A percentile compares a stretch with the other conserved stretches of the same genome.
Conservation (phyloP, 371 early-diverging fungal genomes). For the Haplosporangium sp. region DNA sequence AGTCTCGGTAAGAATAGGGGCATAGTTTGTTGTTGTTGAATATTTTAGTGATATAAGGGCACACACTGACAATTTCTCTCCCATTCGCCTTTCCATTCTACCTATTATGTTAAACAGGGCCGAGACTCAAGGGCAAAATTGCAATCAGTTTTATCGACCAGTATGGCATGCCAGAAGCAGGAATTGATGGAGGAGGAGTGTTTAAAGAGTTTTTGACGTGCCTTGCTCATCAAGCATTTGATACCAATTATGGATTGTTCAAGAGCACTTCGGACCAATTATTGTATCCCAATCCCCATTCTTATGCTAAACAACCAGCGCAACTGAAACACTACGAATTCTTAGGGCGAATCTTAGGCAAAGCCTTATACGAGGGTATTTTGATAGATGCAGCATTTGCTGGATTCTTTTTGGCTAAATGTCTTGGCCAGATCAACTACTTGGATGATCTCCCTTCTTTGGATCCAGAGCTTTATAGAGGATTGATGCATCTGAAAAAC, state of each 20-base stretch:
- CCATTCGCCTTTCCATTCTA: background rate
- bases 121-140: constrained; percentile 78
- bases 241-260: constrained; percentile 84
- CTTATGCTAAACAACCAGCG: constrained; percentile 65
- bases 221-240: constrained; percentile 83
- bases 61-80: background rate
- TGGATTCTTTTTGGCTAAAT: constrained; percentile 90
- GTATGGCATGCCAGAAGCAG: constrained; percentile 89
- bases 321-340: constrained; percentile 85
- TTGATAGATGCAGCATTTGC: constrained; percentile 94
- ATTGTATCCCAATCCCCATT: constrained; percentile 84
- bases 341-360: constrained; percentile 92
- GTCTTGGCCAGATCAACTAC: constrained; percentile 74
- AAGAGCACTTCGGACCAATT: constrained; percentile 78
- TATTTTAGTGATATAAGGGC: background rate
- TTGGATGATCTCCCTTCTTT: constrained; percentile 92
- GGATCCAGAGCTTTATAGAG: constrained; percentile 89
- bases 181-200: constrained; percentile 92
- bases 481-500: constrained; percentile 84
- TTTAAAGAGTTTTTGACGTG: constrained; percentile 85
- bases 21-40: too few relatives aligned
- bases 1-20: constrained; percentile 58
- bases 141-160: constrained; percentile 89
- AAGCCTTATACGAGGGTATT: constrained; percentile 94
- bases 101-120: constrained; percentile 37